Conservation (phyloP, 106 monocot genomes). For the Narthecium ossifragum region DNA sequence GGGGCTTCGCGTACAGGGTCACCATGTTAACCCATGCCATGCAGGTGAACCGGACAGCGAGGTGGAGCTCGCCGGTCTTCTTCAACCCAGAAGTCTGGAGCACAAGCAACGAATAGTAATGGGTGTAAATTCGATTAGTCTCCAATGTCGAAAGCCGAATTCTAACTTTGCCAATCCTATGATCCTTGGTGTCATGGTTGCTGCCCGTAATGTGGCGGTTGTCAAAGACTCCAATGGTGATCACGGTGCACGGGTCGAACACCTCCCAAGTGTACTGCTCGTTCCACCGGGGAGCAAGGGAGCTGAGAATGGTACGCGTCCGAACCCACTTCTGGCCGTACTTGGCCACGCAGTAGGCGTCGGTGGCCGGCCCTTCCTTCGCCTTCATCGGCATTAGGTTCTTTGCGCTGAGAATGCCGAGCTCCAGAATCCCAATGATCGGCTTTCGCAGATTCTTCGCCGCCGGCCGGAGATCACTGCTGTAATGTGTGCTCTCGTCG, state of each 20-base stretch:
- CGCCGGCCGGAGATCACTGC: constrained; percentile 76
- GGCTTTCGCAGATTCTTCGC: constrained; percentile 40
- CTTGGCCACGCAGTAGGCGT: constrained; percentile 18
- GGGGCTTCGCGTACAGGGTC: constrained; percentile 7
- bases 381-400: constrained; percentile 34
- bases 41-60: constrained; percentile 20
- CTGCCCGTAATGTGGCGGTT: not conserved
- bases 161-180: constrained; percentile 9
- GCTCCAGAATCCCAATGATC: constrained; percentile 34
- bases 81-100: constrained; percentile 7
- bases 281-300: constrained; percentile 8
- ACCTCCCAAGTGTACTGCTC: constrained; percentile 26
- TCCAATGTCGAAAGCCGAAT: constrained; percentile 13
- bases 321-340: constrained; percentile 22
- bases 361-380: constrained; percentile 1
- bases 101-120: constrained; percentile 8
- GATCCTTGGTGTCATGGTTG: constrained; percentile 2
- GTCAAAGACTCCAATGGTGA: constrained; percentile 17
- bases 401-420: constrained; percentile 30
- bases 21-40: constrained; percentile 11
- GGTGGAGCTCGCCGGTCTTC: constrained; percentile 18
- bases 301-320: constrained; percentile 7
- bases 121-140: constrained; percentile 10
- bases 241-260: constrained; percentile 16
- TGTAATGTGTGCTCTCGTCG: constrained; percentile 83